phyloP scores from a whole-genome alignment of 2,329 filamentous ascomycete genomes.

The Sporothrix dimorphospora region DNA sequence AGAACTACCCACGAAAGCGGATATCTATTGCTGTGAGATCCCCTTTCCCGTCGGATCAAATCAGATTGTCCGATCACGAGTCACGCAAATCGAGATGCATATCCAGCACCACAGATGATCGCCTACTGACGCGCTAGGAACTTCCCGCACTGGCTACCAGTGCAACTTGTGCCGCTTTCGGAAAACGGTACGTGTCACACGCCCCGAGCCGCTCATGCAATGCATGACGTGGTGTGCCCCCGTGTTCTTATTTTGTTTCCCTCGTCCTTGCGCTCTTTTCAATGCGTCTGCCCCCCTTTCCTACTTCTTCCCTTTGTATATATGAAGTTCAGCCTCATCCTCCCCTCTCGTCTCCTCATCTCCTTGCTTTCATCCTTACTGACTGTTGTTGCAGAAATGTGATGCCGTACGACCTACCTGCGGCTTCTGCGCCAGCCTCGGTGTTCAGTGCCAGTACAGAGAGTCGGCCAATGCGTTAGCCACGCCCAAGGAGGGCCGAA shows the following conservation, averaged over 20 bases:
- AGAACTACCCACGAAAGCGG: conserved; percentile 9
- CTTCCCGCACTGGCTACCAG: not conserved
- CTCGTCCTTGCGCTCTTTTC: not conserved
- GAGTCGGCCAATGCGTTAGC: conserved; percentile 21
- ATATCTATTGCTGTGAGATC: conserved; percentile 12
- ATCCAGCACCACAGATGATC: not conserved
- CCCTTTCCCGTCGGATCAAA: not conserved
- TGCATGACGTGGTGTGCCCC: not conserved
- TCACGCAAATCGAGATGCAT: not conserved
- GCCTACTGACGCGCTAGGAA: not conserved
- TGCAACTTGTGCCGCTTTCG: not conserved
- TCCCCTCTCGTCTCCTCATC: not conserved
- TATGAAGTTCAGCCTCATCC: not conserved
- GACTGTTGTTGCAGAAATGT: conserved; percentile 27
- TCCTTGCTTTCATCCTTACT: not conserved
- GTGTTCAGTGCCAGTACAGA: conserved; percentile 32
- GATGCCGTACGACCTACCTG: conserved; percentile 30
- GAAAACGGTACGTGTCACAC: not conserved
- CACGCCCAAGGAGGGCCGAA: not conserved
- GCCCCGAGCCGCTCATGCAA: not conserved
- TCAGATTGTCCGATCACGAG: not conserved
- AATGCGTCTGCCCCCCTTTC: not conserved
- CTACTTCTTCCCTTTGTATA: not conserved
- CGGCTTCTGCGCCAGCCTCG: conserved; percentile 30
- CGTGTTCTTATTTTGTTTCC: not conserved